These are phyloP conservation scores for Fraxinus albicans DNA, from an alignment of 305 asterid species.

Conservation along the genomic window DNA sequence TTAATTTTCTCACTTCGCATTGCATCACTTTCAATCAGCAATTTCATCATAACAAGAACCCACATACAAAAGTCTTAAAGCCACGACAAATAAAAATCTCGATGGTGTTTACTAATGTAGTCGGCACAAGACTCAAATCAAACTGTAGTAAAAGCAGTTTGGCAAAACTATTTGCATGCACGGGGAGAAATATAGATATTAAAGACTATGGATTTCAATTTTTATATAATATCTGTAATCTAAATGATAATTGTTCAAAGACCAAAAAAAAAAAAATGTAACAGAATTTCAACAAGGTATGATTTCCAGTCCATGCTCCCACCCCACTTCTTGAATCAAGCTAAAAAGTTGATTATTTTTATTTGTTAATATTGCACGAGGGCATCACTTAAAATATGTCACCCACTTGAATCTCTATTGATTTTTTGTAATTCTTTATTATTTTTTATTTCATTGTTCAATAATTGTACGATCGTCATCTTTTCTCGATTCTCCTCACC, in stretches of 20 bases:
- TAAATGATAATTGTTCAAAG: neutral
- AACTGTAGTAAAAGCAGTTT: neutral
- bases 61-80: neutral
- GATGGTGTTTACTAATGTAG: neutral
- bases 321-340: neutral
- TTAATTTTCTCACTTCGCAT: neutral
- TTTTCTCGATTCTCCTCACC: neutral
- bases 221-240: neutral
- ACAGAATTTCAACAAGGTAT: neutral
- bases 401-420: constrained; percentile 14
- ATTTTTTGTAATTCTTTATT: neutral
- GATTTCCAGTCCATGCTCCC: neutral
- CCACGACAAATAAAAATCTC: neutral
- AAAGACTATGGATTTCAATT: neutral
- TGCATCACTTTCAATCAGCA: neutral
- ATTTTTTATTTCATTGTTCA: neutral
- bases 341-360: neutral
- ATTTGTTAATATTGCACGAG: constrained; percentile 32
- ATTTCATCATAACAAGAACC: neutral
- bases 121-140: neutral
- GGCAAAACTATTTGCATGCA: neutral
- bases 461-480: neutral
- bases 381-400: constrained; percentile 20
- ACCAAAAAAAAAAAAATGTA: neutral
- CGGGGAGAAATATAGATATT: neutral